These are phyloP conservation scores for Austroboletus novae-zelandiae DNA, from an alignment of 1,284 basidiomycete species.

Conservation along the genomic window DNA sequence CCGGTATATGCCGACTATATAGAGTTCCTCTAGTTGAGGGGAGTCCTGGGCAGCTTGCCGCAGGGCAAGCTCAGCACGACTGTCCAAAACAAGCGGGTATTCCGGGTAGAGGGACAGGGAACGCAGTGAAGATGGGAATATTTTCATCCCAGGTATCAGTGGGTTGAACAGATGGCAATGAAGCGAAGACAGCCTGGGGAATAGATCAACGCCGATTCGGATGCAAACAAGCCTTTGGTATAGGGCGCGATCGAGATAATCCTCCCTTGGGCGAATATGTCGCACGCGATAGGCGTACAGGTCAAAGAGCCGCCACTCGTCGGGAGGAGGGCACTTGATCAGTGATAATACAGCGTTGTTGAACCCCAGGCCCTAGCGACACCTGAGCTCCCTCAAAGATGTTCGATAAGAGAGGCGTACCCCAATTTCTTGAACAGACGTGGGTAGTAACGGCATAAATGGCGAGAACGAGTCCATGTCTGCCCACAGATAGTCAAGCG, in stretches of 20 bases:
- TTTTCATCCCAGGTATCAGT: slow-evolving; percentile 8
- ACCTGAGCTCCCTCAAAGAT: neutral
- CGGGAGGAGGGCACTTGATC: slow-evolving; percentile 9
- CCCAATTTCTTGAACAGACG: slow-evolving; percentile 2
- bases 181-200: slow-evolving; percentile 14
- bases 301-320: slow-evolving; percentile 17
- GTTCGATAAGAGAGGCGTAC: slow-evolving; percentile 1
- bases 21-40: slow-evolving; percentile 11
- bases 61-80: slow-evolving; percentile 13
- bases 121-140: slow-evolving; percentile 17
- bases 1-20: slow-evolving; percentile 8
- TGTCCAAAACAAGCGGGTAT: slow-evolving; percentile 6
- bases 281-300: slow-evolving; percentile 17
- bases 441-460: slow-evolving; percentile 14
- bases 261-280: slow-evolving; percentile 2
- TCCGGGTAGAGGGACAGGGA: slow-evolving; percentile 10
- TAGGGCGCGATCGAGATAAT: slow-evolving; percentile 11
- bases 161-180: slow-evolving; percentile 11
- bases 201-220: slow-evolving; percentile 5
- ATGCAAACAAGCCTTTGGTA: slow-evolving; percentile 14
- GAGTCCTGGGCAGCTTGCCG: slow-evolving; percentile 12
- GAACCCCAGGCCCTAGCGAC: slow-evolving; percentile 9
- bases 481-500: slow-evolving; percentile 21
- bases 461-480: slow-evolving; percentile 18
- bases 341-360: slow-evolving; percentile 2